These are phyloP conservation scores for Podospora pseudoanserina DNA, from an alignment of 495 filamentous ascomycete species.

Conservation along the genomic window DNA sequence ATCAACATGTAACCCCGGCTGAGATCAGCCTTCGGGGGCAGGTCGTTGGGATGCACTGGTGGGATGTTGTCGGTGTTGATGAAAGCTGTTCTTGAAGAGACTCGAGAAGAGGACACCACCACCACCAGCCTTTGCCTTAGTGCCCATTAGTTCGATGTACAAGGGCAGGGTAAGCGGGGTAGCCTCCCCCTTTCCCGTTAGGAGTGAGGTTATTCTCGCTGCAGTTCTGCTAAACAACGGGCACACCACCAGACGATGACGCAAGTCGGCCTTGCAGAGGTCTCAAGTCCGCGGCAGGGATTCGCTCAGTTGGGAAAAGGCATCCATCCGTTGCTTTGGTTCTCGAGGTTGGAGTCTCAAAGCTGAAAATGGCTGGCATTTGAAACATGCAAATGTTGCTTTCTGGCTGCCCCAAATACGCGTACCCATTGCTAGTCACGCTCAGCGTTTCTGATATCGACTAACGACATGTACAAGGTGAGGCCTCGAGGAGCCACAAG, in stretches of 20 bases:
- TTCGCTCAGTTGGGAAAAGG: not conserved
- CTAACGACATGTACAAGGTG: not conserved
- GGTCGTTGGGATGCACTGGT: too few relatives aligned
- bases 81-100: not conserved
- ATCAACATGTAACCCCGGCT: not conserved
- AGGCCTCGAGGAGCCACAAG: not conserved
- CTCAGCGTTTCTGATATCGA: not conserved
- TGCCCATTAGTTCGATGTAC: not conserved
- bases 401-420: not conserved
- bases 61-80: too few relatives aligned
- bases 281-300: not conserved
- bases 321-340: not conserved
- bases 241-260: not conserved
- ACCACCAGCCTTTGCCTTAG: not conserved
- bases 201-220: not conserved
- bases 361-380: not conserved
- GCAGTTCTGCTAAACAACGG: too few relatives aligned
- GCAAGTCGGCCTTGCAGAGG: not conserved
- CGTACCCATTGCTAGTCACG: not conserved
- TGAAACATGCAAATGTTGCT: not conserved
- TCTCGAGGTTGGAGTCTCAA: not conserved
- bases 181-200: not conserved
- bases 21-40: not conserved
- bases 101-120: not conserved
- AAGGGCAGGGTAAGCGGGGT: not conserved